Percentiles rank a stretch among this genome's conserved stretches.
phyloP scores from a whole-genome alignment of 2,329 filamentous ascomycete species.

The Penicillium sp. region DNA sequence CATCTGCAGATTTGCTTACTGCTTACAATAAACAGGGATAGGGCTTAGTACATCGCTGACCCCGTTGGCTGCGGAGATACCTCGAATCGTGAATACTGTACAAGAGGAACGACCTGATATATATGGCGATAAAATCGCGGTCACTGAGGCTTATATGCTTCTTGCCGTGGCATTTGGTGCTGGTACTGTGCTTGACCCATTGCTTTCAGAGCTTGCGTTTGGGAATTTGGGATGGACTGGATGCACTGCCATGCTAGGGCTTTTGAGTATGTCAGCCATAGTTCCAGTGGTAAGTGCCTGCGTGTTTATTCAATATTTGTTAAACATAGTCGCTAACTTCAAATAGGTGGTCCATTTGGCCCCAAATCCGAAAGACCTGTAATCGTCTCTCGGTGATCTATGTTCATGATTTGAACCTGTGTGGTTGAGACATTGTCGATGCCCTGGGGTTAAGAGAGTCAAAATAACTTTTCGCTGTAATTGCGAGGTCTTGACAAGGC shows the following conservation, averaged over 20 bases:
- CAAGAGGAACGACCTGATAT: neutral
- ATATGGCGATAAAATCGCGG: neutral
- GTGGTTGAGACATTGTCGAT: neutral
- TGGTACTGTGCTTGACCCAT: slow-evolving; percentile 1
- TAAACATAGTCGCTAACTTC: neutral
- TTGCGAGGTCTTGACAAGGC: neutral
- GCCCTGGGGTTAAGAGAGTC: neutral
- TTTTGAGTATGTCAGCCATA: slow-evolving; percentile 2
- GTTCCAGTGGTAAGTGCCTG: neutral
- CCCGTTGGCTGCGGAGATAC: slow-evolving; percentile 4
- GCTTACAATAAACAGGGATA: neutral
- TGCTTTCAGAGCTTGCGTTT: neutral
- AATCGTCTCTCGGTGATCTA: neutral
- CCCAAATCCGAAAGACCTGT: neutral
- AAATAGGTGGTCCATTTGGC: neutral
- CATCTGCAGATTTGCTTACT: neutral
- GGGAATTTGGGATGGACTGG: neutral
- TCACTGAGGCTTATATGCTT: slow-evolving; percentile 8
- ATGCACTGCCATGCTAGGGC: neutral
- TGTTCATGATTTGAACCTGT: neutral
- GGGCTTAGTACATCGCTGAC: slow-evolving; percentile 4
- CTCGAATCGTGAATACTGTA: neutral
- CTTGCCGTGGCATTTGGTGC: slow-evolving; percentile 10
- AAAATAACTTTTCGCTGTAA: neutral
- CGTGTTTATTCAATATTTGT: neutral